phyloP scores from a whole-genome alignment of 345 rosid genomes.

The Odontarrhena argentea region DNA sequence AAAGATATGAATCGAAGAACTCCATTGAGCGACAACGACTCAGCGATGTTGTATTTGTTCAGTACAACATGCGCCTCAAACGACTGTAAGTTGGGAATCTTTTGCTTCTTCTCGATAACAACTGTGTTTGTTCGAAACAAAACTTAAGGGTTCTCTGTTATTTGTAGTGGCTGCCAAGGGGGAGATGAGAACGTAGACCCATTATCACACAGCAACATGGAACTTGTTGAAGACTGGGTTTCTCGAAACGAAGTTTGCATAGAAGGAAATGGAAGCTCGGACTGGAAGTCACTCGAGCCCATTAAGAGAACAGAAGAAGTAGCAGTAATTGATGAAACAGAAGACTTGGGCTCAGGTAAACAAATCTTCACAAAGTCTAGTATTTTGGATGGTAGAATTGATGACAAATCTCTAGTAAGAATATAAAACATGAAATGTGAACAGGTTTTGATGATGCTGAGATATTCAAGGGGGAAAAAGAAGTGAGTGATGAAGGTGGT shows the following conservation, averaged over 20 bases:
- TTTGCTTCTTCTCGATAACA: neutral
- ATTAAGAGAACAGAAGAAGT: slow-evolving; percentile 46
- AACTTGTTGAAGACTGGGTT: slow-evolving; percentile 77
- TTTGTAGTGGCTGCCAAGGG: slow-evolving; percentile 37
- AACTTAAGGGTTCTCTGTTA: slow-evolving; percentile 31
- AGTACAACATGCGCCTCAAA: slow-evolving; percentile 73
- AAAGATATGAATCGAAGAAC: slow-evolving; percentile 64
- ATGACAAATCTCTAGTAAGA: too few relatives aligned
- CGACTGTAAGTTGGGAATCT: slow-evolving; percentile 51
- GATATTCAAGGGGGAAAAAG: slow-evolving; percentile 59
- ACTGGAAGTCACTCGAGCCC: slow-evolving; percentile 72
- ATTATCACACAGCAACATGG: slow-evolving; percentile 50
- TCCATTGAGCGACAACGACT: slow-evolving; percentile 73
- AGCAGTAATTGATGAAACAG: slow-evolving; percentile 56
- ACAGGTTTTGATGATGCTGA: slow-evolving; percentile 82
- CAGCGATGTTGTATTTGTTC: slow-evolving; percentile 73
- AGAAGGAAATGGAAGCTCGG: slow-evolving; percentile 57
- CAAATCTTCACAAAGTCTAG: slow-evolving; percentile 15
- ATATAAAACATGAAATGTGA: slow-evolving; percentile 27
- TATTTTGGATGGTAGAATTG: neutral
- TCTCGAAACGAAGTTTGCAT: slow-evolving; percentile 49
- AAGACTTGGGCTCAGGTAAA: slow-evolving; percentile 69
- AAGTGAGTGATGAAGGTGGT: slow-evolving; percentile 46
- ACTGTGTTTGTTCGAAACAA: slow-evolving; percentile 1
- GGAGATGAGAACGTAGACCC: slow-evolving; percentile 52